phyloP scores from a whole-genome alignment of 805 yeast genomes.

The Hanseniaspora meyeri region DNA sequence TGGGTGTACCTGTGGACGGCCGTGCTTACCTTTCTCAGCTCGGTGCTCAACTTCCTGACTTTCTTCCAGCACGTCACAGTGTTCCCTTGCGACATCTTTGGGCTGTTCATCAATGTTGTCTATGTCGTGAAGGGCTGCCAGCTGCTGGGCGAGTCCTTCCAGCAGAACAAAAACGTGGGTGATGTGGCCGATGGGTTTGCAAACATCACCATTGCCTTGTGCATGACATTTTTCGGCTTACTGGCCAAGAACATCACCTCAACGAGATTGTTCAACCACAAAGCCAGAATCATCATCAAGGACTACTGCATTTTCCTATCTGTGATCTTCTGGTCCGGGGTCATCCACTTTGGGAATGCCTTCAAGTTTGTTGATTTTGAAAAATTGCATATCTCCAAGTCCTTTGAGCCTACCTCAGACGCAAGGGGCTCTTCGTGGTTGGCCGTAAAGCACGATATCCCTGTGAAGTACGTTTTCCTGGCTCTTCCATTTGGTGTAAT shows the following conservation, averaged over 20 bases:
- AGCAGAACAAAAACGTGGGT: conserved; percentile 25
- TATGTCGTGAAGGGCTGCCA: conserved; percentile 87
- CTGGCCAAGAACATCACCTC: conserved; percentile 39
- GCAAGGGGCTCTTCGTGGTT: conserved; percentile 28
- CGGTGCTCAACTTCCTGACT: conserved; percentile 55
- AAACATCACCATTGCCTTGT: conserved; percentile 57
- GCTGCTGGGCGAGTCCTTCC: conserved; percentile 61
- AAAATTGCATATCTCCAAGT: conserved; percentile 51
- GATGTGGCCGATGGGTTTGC: conserved; percentile 48
- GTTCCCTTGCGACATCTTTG: conserved; percentile 87
- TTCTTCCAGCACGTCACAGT: conserved; percentile 60
- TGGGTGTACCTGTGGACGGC: conserved; percentile 91
- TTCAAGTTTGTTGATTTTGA: conserved; percentile 46
- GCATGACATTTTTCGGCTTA: conserved; percentile 72
- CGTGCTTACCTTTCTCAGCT: conserved; percentile 64
- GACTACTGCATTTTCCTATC: conserved; percentile 79
- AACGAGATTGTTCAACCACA: conserved; percentile 49
- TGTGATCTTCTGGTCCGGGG: conserved; percentile 84
- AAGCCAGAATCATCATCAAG: conserved; percentile 53
- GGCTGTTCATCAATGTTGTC: conserved; percentile 75
- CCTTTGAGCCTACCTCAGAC: conserved; percentile 59
- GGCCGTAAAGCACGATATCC: conserved; percentile 18
- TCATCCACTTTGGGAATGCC: conserved; percentile 80
- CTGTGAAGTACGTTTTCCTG: conserved; percentile 44
- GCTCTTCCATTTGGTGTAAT: conserved; percentile 89